Conservation (phyloP, 2,329 filamentous ascomycete species). For the Sclerotinia glacialis region DNA sequence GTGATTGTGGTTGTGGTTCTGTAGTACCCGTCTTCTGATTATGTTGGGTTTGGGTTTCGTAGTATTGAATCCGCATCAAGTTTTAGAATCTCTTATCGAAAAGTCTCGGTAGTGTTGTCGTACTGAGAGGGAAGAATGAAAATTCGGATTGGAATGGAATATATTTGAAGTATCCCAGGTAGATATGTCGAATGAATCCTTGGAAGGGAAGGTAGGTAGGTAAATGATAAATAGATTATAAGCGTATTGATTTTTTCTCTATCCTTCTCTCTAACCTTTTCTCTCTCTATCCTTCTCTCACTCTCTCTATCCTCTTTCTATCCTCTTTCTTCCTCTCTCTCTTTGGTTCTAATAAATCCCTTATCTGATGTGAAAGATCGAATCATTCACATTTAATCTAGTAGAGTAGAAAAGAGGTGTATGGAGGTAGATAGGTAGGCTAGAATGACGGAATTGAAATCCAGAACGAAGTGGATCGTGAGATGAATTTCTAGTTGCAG, state of each 20-base stretch:
- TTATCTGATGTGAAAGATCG: not conserved
- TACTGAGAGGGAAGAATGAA: not conserved
- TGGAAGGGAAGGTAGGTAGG: not conserved
- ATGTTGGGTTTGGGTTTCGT: conserved; percentile 5
- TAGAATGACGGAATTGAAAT: not conserved
- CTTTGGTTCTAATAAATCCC: not conserved
- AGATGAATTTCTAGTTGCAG: conserved; percentile 11
- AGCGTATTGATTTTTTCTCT: not conserved
- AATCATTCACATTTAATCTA: not conserved
- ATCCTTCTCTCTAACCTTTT: not conserved
- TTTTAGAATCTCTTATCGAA: not conserved
- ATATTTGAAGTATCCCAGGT: not conserved
- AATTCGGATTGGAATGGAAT: conserved; percentile 4
- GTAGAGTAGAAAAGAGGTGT: not conserved
- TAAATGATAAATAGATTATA: not conserved
- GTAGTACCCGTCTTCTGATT: conserved; percentile 6
- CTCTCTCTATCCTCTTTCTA: not conserved
- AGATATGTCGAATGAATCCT: not conserved
- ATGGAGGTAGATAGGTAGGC: not conserved
- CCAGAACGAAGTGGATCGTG: not conserved
- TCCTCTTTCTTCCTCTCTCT: not conserved
- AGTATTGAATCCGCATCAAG: not conserved
- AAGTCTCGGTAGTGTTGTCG: not conserved
- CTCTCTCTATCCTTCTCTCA: no score
- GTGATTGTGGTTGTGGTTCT: conserved; percentile 13